A percentile compares a stretch with the other conserved stretches of the same genome.
These are phyloP conservation scores for Ganoderma sinense DNA, from an alignment of 1,284 basidiomycete genomes.

Conservation along the genomic window DNA sequence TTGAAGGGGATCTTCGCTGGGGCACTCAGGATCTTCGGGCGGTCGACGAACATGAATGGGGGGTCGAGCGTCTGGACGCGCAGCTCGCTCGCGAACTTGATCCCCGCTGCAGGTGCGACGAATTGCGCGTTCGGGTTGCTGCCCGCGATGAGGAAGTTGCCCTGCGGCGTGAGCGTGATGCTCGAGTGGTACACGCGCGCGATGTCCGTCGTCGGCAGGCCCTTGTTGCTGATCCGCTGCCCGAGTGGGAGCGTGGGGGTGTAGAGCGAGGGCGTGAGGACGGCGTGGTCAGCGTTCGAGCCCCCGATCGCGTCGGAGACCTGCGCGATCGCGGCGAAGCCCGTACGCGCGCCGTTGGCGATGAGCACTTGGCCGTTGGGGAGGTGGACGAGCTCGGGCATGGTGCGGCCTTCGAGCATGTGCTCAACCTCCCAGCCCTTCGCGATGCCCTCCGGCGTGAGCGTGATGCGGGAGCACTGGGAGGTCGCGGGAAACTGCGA, in stretches of 20 bases:
- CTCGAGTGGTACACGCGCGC: constrained; percentile 53
- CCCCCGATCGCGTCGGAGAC: constrained; percentile 37
- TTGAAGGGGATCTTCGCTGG: constrained; percentile 49
- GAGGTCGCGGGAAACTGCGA: constrained; percentile 48
- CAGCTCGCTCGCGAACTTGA: constrained; percentile 49
- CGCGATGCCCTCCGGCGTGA: constrained; percentile 29
- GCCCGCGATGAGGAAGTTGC: constrained; percentile 56
- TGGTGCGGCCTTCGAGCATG: constrained; percentile 43
- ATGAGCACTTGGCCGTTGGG: constrained; percentile 60
- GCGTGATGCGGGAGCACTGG: constrained; percentile 44
- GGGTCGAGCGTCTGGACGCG: constrained; percentile 55
- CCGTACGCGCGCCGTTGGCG: constrained; percentile 52
- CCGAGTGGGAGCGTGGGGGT: constrained; percentile 53
- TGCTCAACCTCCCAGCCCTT: constrained; percentile 34
- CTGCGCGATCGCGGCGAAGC: constrained; percentile 52
- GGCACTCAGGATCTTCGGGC: constrained; percentile 44
- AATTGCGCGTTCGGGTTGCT: constrained; percentile 53
- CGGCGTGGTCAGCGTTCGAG: constrained; percentile 55
- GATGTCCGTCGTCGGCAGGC: constrained; percentile 54
- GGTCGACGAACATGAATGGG: constrained; percentile 46
- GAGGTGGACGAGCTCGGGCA: constrained; percentile 57
- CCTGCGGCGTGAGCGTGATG: constrained; percentile 47
- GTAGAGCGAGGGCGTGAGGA: constrained; percentile 57
- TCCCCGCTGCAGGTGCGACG: constrained; percentile 2
- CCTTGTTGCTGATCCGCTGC: constrained; percentile 51